Evolutionary conservation across 805 yeast genomes (phyloP), one percentile per base, ranked within the genome.

Genomic region (Suhomyces sp.): DNA sequence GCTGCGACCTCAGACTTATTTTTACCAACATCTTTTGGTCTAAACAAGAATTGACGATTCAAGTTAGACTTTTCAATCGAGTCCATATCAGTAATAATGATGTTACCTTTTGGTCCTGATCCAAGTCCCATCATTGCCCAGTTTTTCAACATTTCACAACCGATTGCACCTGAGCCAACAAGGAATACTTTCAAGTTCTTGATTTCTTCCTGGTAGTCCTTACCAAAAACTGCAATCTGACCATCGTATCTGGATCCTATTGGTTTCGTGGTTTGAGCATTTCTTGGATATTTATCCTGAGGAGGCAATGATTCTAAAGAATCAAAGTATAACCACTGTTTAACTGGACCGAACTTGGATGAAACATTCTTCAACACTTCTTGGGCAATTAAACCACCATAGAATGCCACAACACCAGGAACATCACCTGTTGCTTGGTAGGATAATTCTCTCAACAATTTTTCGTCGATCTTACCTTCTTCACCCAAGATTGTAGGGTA

Each of bases 51-150:
- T 67, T 93, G 99, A 64, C 99, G 83, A 65, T 93, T 93, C 64
- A 93, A 76, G 60, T 93, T 93, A 9, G 96, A 88, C 62, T 88
- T 88, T 63, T 93, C 99, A 55, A 93, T 93, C 5, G 93, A 77
- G 57, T 93, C 98, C 57, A 82, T 93, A 63, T 91, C 98, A 17
- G 98, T 93, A 30, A 93, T 82, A 35, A 67, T 64, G 41, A 93
- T 85, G 50, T 78, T 75, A 51, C 98, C 98, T 3, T 83, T 62
- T 25, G 90, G 87, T 26, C 98, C 98, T 16, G 95, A 74, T 22
- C 95, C 98, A 35, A 93, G 68, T 28, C 98, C 98, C 77, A 90
- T 74, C 76, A 93, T 75, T 4, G 98, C 96, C 98, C 98, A 93
- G 56, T 88, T 90, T 65, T 93, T 93, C 53, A 93, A 72, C 90